Base-by-base conservation (phyloP, 768 basidiomycete genomes). In the Naematelia aurantialba region DNA sequence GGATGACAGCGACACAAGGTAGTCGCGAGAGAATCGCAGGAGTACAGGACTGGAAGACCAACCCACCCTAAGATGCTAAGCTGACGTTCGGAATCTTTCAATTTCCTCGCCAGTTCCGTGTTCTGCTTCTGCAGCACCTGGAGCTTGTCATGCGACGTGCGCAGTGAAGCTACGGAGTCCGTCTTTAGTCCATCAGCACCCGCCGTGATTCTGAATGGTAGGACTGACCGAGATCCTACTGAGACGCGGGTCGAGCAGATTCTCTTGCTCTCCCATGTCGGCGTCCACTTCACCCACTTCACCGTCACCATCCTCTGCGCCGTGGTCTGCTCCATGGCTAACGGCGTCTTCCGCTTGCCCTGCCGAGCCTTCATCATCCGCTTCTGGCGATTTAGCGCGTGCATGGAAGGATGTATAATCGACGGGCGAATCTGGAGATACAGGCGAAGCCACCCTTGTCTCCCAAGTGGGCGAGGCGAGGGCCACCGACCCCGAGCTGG, bases 111-210 rank as follows among this genome's bases (percentile, higher is more conserved):
- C n/a, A 93, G 78, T 30, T 93, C 91, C 2, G 80, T 78, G 62
- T 92, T 93, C 17, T 83, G 80, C 63, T 85, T 82, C 73, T 86
- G 84, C 61, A 93, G 75, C 4, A 83, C 86, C 14, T 89, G 88
- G 22, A 90, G 72, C 45, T 84, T 83, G 46, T 90, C 89, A n/a
- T 82, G 76, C 5, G 86, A 81, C 55, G 87, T 68, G 1, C 67
- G 85, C 70, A 91, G 79, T 1, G 89, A 89, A 1, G 81, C 82
- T 0, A 83, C 85, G 3, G 89, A 90, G 34, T 69, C 66, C 22
- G 71, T 73, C 73, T 75, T 46, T 14, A n/a, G 3, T 24, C 3
- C 14, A 51, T 68, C 56, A 62, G 64, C 46, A 31, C 4, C 24
- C 17, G 13, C 29, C 4, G 34, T 42, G 17, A 53, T 39, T 25